These are phyloP conservation scores for Chaetomium fimeti DNA, from an alignment of 495 filamentous ascomycete genomes.

Conservation along the genomic window DNA sequence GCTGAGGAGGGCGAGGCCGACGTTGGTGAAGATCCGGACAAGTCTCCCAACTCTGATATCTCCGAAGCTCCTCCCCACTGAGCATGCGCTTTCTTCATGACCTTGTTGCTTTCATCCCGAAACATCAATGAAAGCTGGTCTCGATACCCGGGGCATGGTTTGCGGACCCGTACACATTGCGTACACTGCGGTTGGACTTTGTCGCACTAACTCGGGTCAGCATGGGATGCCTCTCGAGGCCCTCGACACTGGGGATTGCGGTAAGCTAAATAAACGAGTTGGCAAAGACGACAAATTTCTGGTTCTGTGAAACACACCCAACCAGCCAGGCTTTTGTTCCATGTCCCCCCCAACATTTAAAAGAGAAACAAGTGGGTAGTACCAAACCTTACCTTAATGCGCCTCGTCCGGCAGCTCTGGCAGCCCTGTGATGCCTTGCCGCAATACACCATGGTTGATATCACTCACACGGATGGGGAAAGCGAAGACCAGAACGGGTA, in stretches of 20 bases:
- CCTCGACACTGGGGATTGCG: background rate
- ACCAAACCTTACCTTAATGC: constrained; percentile 55
- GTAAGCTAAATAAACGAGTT: background rate
- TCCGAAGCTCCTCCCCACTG: constrained; percentile 47
- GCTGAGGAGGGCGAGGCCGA: constrained; percentile 22
- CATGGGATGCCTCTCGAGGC: background rate
- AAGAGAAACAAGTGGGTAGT: background rate
- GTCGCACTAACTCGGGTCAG: constrained; percentile 56
- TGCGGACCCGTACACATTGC: constrained; percentile 58
- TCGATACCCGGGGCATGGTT: constrained; percentile 67
- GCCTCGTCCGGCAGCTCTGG: constrained; percentile 61
- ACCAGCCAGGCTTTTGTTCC: too few species aligned
- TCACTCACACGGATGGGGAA: background rate
- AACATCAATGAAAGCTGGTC: constrained; percentile 69
- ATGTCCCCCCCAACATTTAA: background rate
- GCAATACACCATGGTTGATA: constrained; percentile 61
- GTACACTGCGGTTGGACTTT: constrained; percentile 62
- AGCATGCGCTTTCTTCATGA: constrained; percentile 62
- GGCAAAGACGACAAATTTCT: background rate
- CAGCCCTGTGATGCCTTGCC: constrained; percentile 69
- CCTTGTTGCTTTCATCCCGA: constrained; percentile 67
- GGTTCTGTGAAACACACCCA: background rate
- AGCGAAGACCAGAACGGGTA: constrained; percentile 15
- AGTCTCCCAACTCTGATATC: constrained; percentile 20
- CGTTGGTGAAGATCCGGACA: constrained; percentile 36